These are phyloP conservation scores for Delitschia confertaspora DNA, from an alignment of 495 filamentous ascomycete species.

Conservation along the genomic window DNA sequence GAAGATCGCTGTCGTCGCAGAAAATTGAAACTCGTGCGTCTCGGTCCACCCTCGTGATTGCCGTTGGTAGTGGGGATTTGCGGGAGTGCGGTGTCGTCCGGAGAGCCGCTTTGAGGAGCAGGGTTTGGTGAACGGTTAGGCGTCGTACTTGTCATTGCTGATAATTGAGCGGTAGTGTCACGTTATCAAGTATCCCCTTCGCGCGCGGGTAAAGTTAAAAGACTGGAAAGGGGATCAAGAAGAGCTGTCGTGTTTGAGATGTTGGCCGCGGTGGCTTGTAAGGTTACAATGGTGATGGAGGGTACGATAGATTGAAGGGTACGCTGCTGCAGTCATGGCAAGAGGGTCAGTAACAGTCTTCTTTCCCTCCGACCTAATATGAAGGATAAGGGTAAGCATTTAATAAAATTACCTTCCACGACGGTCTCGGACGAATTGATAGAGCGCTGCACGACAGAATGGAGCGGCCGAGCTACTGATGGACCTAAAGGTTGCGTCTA, in stretches of 20 bases:
- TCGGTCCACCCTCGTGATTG: constrained; percentile 5
- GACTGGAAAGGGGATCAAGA: constrained; percentile 7
- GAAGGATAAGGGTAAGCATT: constrained; percentile 2
- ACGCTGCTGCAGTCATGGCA: constrained; percentile 3
- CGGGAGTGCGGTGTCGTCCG: constrained; percentile 22
- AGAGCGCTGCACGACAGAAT: not conserved
- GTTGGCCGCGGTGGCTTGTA: not conserved
- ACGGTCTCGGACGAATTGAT: not conserved
- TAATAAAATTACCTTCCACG: constrained; percentile 2
- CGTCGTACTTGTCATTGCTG: constrained; percentile 14
- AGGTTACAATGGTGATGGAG: not conserved
- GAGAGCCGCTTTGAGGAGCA: constrained; percentile 14
- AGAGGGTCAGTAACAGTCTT: not conserved
- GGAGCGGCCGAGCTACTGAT: constrained; percentile 8
- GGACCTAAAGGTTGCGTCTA: constrained; percentile 7
- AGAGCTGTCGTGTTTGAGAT: constrained; percentile 1
- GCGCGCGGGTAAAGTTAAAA: constrained; percentile 21
- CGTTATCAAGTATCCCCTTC: constrained; percentile 9
- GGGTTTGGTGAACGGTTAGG: constrained; percentile 12
- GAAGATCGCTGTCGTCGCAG: constrained; percentile 31
- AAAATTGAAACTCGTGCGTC: constrained; percentile 30
- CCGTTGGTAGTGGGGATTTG: constrained; percentile 22
- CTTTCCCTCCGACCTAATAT: not conserved
- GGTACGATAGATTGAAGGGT: constrained; percentile 23
- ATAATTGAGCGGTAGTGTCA: constrained; percentile 9